Evolutionary conservation across 2,329 filamentous ascomycete genomes (phyloP).

Genomic region (Paraconiothyrium sp.): DNA sequence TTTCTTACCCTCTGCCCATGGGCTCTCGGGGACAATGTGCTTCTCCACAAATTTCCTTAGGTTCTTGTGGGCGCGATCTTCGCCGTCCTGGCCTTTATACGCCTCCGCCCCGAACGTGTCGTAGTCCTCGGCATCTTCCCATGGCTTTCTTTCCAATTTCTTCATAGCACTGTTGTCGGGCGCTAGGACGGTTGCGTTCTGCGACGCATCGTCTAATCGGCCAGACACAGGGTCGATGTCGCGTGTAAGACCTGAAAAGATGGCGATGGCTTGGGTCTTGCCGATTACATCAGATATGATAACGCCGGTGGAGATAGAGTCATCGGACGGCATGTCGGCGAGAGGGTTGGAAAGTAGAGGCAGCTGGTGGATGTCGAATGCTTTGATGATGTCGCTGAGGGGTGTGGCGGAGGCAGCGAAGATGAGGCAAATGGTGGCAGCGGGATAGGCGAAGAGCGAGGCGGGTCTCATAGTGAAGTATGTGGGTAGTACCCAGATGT

Average conservation of each 20-base stretch:
- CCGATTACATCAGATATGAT: constrained; percentile 87
- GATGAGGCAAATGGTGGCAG: constrained; percentile 40
- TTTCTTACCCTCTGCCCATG: constrained; percentile 77
- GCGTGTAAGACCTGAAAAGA: constrained; percentile 83
- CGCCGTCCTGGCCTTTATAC: constrained; percentile 79
- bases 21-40: constrained; percentile 78
- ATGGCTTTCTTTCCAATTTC: constrained; percentile 82
- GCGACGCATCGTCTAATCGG: constrained; percentile 71
- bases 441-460: constrained; percentile 35
- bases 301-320: constrained; percentile 55
- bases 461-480: constrained; percentile 40
- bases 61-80: constrained; percentile 80
- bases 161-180: constrained; percentile 86
- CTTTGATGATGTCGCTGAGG: constrained; percentile 39
- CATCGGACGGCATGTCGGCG: constrained; percentile 40
- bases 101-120: constrained; percentile 70
- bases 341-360: constrained; percentile 35
- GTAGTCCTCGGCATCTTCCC: constrained; percentile 82
- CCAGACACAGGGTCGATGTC: constrained; percentile 74
- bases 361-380: constrained; percentile 42
- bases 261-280: constrained; percentile 78
- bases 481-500: constrained; percentile 19
- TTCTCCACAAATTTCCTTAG: constrained; percentile 83
- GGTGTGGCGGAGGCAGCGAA: constrained; percentile 45
- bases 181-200: constrained; percentile 86